Conservation (phyloP, 1,284 basidiomycete genomes). For the Papiliotrema laurentii region DNA sequence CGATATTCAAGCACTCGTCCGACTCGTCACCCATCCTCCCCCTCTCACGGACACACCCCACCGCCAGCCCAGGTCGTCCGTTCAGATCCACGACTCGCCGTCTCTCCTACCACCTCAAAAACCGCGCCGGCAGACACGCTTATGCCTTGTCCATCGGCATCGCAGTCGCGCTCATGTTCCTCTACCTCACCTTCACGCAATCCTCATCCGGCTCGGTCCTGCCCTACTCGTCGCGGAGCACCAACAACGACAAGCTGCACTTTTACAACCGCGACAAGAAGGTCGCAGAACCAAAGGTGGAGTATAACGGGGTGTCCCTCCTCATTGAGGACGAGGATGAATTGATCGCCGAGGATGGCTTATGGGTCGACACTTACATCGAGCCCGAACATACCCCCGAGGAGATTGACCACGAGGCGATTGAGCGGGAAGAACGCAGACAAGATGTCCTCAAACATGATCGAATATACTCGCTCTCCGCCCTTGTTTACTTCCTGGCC, state of each 20-base stretch:
- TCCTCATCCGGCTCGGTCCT: neutral
- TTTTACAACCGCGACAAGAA: neutral
- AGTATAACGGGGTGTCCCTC: constrained; percentile 21
- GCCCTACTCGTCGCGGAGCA: neutral
- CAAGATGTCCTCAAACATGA: constrained; percentile 26
- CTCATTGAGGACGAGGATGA: constrained; percentile 31
- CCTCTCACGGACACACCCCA: neutral
- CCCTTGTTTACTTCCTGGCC: constrained; percentile 40
- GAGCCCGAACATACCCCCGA: constrained; percentile 22
- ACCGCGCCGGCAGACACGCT: neutral
- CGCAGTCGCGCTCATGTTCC: neutral
- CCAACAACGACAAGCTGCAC: neutral
- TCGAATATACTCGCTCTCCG: constrained; percentile 24
- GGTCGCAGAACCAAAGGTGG: neutral
- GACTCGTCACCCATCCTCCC: neutral
- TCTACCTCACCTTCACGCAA: neutral
- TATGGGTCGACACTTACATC: constrained; percentile 29
- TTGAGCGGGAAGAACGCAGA: constrained; percentile 18
- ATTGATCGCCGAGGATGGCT: constrained; percentile 40
- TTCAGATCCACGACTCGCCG: neutral
- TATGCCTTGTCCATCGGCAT: neutral
- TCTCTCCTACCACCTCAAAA: neutral
- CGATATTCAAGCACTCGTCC: too few species aligned
- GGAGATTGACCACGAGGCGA: constrained; percentile 19
- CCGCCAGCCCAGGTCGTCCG: too few species aligned